Conservation (phyloP, 75 land plant genomes). For the Pinus albicaulis region DNA sequence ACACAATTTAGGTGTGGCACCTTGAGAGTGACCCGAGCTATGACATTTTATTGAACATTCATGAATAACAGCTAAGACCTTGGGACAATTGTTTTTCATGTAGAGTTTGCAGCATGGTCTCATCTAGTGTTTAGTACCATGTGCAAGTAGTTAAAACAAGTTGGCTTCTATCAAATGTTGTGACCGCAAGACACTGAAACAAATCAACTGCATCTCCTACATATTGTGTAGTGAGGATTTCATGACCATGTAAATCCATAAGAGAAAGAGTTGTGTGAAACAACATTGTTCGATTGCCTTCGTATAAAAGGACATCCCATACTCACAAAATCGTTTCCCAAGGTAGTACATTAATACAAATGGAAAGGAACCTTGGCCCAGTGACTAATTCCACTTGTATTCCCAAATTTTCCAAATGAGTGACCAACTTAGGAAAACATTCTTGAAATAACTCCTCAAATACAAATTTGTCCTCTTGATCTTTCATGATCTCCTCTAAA, state of each 20-base stretch:
- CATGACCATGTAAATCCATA: slow-evolving; percentile 35
- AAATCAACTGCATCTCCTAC: slow-evolving; percentile 28
- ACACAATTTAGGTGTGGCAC: neutral
- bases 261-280: slow-evolving; percentile 48
- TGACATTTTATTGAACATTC: slow-evolving; percentile 12
- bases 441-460: too few species aligned
- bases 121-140: slow-evolving; percentile 25
- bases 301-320: slow-evolving; percentile 49
- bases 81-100: slow-evolving; percentile 22
- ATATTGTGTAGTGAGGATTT: slow-evolving; percentile 12
- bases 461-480: too few species aligned
- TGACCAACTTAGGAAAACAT: too few species aligned
- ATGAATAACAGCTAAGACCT: slow-evolving; percentile 19
- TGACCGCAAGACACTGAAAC: slow-evolving; percentile 29
- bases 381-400: too few species aligned
- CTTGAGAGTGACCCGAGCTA: neutral
- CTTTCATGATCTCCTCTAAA: too few species aligned
- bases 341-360: too few species aligned
- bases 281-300: slow-evolving; percentile 44
- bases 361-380: too few species aligned
- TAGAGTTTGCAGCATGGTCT: slow-evolving; percentile 14
- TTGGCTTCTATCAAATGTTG: slow-evolving; percentile 52
- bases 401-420: too few species aligned
- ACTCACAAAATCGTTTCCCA: slow-evolving; percentile 34
- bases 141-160: slow-evolving; percentile 35